These are phyloP conservation scores for Lyophyllum semitale DNA, from an alignment of 768 basidiomycete species.

Conservation along the genomic window DNA sequence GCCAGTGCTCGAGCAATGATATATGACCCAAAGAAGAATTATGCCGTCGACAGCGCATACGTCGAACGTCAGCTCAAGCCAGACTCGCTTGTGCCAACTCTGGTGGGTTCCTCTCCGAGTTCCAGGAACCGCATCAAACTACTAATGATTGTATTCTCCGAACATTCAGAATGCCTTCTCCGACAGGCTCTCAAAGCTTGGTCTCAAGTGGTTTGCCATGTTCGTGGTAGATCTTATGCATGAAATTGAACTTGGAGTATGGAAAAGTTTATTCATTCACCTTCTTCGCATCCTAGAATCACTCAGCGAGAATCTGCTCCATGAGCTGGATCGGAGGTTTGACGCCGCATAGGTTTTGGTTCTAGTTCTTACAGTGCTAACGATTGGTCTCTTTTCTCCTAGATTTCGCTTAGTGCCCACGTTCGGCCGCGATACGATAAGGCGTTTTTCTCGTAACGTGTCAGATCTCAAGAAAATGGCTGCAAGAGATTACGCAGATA, in stretches of 20 bases:
- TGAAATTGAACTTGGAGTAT: constrained; percentile 15
- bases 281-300: constrained; percentile 19
- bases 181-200: background rate
- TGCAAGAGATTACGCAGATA: constrained; percentile 30
- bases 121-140: background rate
- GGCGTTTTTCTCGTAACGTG: constrained; percentile 22
- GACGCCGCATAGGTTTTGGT: no score
- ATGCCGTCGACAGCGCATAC: constrained; percentile 16
- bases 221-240: constrained; percentile 21
- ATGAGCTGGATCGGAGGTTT: background rate
- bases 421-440: constrained; percentile 21
- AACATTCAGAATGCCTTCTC: constrained; percentile 10
- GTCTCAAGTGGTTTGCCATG: constrained; percentile 18
- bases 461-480: constrained; percentile 23
- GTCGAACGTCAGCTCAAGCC: constrained; percentile 21
- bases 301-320: background rate
- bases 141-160: background rate
- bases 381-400: background rate
- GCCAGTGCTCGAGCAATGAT: background rate
- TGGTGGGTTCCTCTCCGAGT: constrained; percentile 15
- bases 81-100: constrained; percentile 25
- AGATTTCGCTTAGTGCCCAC: constrained; percentile 3
- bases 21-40: constrained; percentile 9
- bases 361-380: background rate
- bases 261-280: constrained; percentile 25